phyloP scores from a whole-genome alignment of 2,329 filamentous ascomycete species.

The Leptoxyphium fumago region DNA sequence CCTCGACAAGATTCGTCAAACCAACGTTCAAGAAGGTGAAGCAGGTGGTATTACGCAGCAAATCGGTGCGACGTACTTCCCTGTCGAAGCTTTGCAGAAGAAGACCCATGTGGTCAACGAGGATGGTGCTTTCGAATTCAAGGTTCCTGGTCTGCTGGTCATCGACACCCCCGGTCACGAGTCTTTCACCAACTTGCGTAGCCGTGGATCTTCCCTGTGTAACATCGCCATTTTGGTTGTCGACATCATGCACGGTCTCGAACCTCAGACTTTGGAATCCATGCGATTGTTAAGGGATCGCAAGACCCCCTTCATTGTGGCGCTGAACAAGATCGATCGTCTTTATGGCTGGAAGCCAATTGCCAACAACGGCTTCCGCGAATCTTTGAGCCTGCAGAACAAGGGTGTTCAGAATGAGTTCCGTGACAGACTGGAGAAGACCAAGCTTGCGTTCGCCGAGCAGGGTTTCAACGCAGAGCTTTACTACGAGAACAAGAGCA shows the following conservation, averaged over 20 bases:
- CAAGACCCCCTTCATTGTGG: conserved; percentile 96
- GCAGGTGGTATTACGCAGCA: conserved; percentile 99
- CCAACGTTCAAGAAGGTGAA: conserved; percentile 97
- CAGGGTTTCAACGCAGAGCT: conserved; percentile 97
- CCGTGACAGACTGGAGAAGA: conserved; percentile 73
- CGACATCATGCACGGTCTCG: conserved; percentile 98
- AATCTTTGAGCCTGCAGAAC: conserved; percentile 77
- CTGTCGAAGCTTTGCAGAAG: conserved; percentile 76
- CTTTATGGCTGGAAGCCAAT: conserved; percentile 98
- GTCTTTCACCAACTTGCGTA: conserved; percentile 97
- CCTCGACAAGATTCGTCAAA: conserved; percentile 94
- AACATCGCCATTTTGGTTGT: conserved; percentile 99
- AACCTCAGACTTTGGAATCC: conserved; percentile 92
- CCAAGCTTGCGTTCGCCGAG: conserved; percentile 86
- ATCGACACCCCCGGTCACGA: conserved; percentile 99
- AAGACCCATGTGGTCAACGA: conserved; percentile 91
- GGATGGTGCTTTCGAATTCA: conserved; percentile 85
- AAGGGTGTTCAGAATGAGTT: conserved; percentile 93
- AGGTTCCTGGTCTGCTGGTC: conserved; percentile 87
- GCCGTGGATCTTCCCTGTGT: conserved; percentile 91
- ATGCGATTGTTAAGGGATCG: conserved; percentile 86
- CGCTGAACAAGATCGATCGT: conserved; percentile 99
- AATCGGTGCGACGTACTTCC: conserved; percentile 99
- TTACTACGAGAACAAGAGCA: conserved; percentile 95
- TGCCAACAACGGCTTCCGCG: conserved; percentile 95